phyloP scores from a whole-genome alignment of 2,329 filamentous ascomycete genomes.

The Rugonectria rugulosa region DNA sequence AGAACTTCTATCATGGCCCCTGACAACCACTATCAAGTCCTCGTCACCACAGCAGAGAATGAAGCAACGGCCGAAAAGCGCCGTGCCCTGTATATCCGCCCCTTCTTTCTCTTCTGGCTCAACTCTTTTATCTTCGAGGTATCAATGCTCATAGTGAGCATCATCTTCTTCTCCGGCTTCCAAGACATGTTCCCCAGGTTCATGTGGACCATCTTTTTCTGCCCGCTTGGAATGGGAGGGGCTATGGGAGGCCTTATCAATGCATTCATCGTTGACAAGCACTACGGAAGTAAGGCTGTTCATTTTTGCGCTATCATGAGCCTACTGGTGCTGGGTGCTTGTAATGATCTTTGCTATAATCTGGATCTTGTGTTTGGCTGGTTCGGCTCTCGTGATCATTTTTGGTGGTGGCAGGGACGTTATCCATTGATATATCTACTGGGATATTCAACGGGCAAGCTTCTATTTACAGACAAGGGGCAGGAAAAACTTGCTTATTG shows the following conservation, averaged over 20 bases:
- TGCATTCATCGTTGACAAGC: conserved; percentile 9
- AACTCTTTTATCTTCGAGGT: conserved; percentile 21
- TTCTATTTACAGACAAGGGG: conserved; percentile 6
- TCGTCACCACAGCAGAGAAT: conserved; percentile 2
- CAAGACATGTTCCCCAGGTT: conserved; percentile 6
- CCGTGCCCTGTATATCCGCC: conserved; percentile 13
- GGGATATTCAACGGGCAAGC: conserved; percentile 10
- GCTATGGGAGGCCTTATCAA: conserved; percentile 13
- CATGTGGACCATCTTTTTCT: conserved; percentile 20
- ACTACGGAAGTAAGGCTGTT: conserved; percentile 8
- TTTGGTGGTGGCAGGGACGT: conserved; percentile 23
- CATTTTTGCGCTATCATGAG: conserved; percentile 16
- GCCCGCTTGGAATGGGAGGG: conserved; percentile 11
- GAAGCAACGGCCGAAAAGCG: conserved; percentile 16
- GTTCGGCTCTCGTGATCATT: conserved; percentile 18
- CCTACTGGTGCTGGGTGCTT: conserved; percentile 9
- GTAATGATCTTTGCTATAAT: conserved; percentile 19
- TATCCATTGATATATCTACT: conserved; percentile 17
- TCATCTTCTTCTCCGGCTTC: conserved; percentile 11
- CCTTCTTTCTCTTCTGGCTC: conserved; percentile 22
- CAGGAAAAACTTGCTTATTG: background rate
- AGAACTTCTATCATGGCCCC: no score
- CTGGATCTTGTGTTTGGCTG: conserved; percentile 18
- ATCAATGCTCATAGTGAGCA: conserved; percentile 13
- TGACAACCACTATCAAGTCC: conserved; percentile 11